A percentile compares a stretch with the other conserved stretches of the same genome.
phyloP scores from a whole-genome alignment of 129 eudicot species.

The Apium graveolens region DNA sequence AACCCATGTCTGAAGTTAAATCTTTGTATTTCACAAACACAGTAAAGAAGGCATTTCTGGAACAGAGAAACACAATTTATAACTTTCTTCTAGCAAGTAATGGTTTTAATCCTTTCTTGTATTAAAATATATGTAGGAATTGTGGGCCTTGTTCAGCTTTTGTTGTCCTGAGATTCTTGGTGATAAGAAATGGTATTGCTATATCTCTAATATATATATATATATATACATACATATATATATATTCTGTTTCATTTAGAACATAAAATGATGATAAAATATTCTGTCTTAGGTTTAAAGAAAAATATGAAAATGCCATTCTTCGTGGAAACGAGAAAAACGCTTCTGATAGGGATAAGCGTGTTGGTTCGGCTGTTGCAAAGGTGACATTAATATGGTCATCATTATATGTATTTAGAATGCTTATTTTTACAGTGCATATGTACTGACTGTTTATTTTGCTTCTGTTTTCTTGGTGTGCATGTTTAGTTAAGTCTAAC shows the following conservation, averaged over 20 bases:
- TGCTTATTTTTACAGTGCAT: neutral
- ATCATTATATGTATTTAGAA: neutral
- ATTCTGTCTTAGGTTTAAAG: constrained; percentile 55
- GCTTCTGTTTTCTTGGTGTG: neutral
- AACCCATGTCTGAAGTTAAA: neutral
- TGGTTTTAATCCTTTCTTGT: constrained; percentile 13
- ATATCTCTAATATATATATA: too few relatives aligned
- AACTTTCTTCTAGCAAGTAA: neutral
- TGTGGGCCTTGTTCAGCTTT: constrained; percentile 95
- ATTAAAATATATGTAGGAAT: constrained; percentile 39
- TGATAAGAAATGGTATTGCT: constrained; percentile 68
- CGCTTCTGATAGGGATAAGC: constrained; percentile 86
- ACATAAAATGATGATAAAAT: neutral
- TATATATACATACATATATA: too few relatives aligned
- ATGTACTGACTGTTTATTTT: neutral
- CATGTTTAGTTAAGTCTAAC: neutral
- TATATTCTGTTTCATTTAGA: neutral
- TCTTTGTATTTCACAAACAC: neutral
- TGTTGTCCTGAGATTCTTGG: constrained; percentile 94
- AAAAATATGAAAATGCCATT: constrained; percentile 55
- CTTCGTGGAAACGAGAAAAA: constrained; percentile 91
- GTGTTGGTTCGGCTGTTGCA: constrained; percentile 89
- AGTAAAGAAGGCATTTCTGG: neutral
- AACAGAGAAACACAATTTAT: neutral
- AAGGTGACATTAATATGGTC: constrained; percentile 39